phyloP scores from a whole-genome alignment of 768 basidiomycete genomes.

The Suillus bovinus region DNA sequence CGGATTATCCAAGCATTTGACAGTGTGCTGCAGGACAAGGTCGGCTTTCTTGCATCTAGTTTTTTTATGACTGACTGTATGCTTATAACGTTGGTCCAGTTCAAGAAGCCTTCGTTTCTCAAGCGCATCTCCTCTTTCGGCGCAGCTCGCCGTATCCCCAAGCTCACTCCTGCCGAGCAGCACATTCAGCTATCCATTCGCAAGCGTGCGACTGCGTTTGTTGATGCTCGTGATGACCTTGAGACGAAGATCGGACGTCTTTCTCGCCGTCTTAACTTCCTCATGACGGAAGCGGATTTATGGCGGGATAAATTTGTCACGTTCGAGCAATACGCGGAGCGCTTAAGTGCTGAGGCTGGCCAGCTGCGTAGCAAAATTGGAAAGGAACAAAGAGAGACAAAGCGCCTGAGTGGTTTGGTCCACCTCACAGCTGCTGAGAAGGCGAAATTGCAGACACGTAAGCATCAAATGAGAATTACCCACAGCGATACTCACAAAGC shows the following conservation, averaged over 20 bases:
- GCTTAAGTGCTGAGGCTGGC: conserved; percentile 81
- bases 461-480: conserved; percentile 31
- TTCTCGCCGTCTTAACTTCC: conserved; percentile 82
- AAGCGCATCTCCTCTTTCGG: conserved; percentile 83
- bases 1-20: conserved; percentile 92
- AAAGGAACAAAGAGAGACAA: conserved; percentile 88
- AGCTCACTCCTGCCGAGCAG: conserved; percentile 79
- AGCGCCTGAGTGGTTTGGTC: conserved; percentile 77
- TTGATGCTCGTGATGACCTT: conserved; percentile 90
- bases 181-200: conserved; percentile 86
- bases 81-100: conserved; percentile 40
- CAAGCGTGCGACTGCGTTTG: conserved; percentile 91
- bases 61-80: conserved; percentile 3
- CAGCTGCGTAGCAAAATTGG: conserved; percentile 87
- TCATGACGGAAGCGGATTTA: conserved; percentile 87
- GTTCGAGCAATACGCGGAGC: conserved; percentile 93
- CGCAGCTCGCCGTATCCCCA: conserved; percentile 65
- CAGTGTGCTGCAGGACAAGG: conserved; percentile 81
- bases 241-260: conserved; percentile 92
- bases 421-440: conserved; percentile 79
- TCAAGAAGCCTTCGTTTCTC: conserved; percentile 86
- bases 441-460: conserved; percentile 74
- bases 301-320: conserved; percentile 95
- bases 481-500: not conserved
- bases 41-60: conserved; percentile 28